Percentiles rank a stretch among this genome's conserved stretches.
Evolutionary conservation across 2,329 filamentous ascomycete species (phyloP).

Genomic region (Fusarium metavorans): DNA sequence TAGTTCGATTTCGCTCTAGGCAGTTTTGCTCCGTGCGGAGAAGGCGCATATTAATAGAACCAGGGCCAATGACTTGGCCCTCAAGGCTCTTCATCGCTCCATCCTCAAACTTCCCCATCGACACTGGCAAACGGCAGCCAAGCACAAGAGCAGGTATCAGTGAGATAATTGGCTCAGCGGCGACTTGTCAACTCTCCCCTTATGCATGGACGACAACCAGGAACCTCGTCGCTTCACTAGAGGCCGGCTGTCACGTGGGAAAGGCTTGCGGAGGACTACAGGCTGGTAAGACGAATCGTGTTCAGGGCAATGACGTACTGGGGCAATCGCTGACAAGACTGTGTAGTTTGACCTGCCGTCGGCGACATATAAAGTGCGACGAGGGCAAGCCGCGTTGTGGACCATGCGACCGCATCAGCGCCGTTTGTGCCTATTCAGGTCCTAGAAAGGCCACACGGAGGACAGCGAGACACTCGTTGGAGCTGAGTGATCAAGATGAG

Average conservation of each 20-base stretch:
- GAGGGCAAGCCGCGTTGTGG: conserved; percentile 21
- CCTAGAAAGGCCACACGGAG: background rate
- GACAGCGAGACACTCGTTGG: background rate
- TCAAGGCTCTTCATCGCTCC: background rate
- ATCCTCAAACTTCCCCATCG: background rate
- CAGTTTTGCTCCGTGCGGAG: background rate
- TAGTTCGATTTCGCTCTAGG: background rate
- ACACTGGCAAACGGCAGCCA: background rate
- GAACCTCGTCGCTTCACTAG: conserved; percentile 17
- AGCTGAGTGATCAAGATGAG: background rate
- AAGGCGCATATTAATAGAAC: background rate
- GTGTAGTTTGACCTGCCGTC: conserved; percentile 20
- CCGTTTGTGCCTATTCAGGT: background rate
- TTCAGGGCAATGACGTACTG: no score
- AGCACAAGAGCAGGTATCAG: background rate
- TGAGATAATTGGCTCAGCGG: background rate
- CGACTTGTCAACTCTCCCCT: conserved; percentile 44
- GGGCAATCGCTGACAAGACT: background rate
- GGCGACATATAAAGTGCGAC: conserved; percentile 25
- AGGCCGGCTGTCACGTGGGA: conserved; percentile 23
- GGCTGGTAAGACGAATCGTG: conserved; percentile 9
- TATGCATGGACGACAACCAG: conserved; percentile 62
- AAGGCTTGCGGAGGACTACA: conserved; percentile 25
- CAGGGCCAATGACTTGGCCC: background rate
- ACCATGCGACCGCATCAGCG: conserved; percentile 41